These are phyloP conservation scores for Tylopilus plumbeoviolaceoides DNA, from an alignment of 768 basidiomycete species.

Conservation along the genomic window DNA sequence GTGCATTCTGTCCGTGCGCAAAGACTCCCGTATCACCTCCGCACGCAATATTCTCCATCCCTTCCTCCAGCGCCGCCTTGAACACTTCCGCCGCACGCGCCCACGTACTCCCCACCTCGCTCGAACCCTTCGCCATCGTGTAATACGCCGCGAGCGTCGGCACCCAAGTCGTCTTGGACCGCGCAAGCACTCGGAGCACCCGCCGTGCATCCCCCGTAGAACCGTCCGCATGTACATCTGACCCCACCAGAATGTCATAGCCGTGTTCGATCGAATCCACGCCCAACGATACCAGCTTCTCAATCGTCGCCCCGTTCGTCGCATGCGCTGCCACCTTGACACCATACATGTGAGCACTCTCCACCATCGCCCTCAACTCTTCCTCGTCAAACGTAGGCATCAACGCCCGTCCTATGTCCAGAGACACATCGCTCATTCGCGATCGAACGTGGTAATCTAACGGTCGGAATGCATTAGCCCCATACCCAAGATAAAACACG, in stretches of 20 bases:
- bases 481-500: background rate
- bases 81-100: background rate
- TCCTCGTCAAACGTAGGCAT: constrained; percentile 41
- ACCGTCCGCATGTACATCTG: background rate
- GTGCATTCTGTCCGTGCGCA: too few relatives aligned
- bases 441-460: background rate
- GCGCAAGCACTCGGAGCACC: background rate
- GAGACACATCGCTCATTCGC: background rate
- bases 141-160: background rate
- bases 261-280: constrained; percentile 63
- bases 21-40: background rate
- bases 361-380: constrained; percentile 48
- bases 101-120: too few relatives aligned
- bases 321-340: background rate
- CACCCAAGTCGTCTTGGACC: background rate
- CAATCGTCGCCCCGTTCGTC: background rate
- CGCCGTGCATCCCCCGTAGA: background rate
- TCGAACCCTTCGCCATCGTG: background rate
- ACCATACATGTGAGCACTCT: constrained; percentile 33
- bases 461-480: background rate
- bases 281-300: background rate
- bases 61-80: background rate
- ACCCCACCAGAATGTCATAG: constrained; percentile 19
- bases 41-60: background rate
- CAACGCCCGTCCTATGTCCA: background rate